Percentiles rank a stretch among this genome's conserved stretches.
These are phyloP conservation scores for Zizania palustris DNA, from an alignment of 202 grass and related monocot genomes.

Conservation along the genomic window DNA sequence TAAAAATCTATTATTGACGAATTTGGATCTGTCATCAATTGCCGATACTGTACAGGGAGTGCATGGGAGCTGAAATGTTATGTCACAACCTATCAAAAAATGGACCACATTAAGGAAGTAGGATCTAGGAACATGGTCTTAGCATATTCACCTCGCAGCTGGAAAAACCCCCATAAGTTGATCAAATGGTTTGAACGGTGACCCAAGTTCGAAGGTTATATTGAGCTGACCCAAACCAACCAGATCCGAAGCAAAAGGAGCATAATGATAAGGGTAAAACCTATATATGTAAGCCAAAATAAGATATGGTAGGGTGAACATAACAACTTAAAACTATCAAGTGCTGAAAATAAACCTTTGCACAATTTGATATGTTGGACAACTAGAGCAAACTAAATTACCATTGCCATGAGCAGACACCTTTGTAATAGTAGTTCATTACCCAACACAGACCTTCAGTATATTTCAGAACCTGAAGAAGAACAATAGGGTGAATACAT, in stretches of 20 bases:
- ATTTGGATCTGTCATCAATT: conserved; percentile 70
- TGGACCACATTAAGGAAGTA: conserved; percentile 23
- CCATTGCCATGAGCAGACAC: conserved; percentile 99
- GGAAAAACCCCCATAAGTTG: conserved; percentile 99
- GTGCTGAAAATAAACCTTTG: conserved; percentile 22
- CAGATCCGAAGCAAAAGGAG: conserved; percentile 96
- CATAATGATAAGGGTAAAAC: conserved; percentile 99
- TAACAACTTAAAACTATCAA: background rate
- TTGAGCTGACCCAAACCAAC: conserved; percentile 65
- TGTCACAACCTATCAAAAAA: conserved; percentile 26
- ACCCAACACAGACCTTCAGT: conserved; percentile 99
- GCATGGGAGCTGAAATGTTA: conserved; percentile 81
- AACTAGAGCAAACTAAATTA: conserved; percentile 44
- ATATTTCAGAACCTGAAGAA: conserved; percentile 76
- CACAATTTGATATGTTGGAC: conserved; percentile 25
- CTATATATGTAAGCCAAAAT: conserved; percentile 41
- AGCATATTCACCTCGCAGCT: conserved; percentile 80
- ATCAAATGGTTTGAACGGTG: conserved; percentile 96
- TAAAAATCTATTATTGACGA: conserved; percentile 97
- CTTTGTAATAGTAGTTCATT: conserved; percentile 99
- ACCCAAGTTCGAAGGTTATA: conserved; percentile 71
- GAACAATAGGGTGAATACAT: background rate
- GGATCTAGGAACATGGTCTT: background rate
- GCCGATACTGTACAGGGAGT: conserved; percentile 76
- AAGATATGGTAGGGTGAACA: conserved; percentile 14